phyloP scores from a whole-genome alignment of 352 stramenopile genomes.

The Thalassiosira livingstoniorum region DNA sequence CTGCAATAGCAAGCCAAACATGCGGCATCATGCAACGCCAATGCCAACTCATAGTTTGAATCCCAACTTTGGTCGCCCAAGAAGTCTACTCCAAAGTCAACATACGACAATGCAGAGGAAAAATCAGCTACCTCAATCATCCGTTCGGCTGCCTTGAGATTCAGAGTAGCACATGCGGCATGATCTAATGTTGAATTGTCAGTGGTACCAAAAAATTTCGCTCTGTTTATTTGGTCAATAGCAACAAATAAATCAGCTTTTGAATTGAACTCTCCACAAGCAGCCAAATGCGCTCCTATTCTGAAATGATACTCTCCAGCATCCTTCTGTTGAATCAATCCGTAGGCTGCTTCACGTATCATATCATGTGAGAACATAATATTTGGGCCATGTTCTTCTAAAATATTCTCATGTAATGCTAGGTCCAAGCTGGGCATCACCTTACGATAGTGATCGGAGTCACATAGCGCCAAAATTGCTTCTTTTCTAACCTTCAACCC shows the following conservation, averaged over 20 bases:
- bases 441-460: neutral
- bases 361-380: neutral
- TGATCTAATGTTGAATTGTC: neutral
- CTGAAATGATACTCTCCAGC: neutral
- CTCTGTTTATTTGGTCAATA: conserved; percentile 8
- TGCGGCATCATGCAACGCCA: neutral
- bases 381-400: neutral
- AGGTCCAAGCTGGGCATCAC: neutral
- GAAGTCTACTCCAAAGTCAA: neutral
- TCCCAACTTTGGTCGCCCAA: neutral
- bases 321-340: neutral
- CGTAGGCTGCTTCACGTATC: neutral
- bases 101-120: neutral
- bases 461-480: neutral
- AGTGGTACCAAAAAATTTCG: neutral
- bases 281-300: neutral
- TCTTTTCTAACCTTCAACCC: neutral
- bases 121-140: neutral
- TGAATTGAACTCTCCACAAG: neutral
- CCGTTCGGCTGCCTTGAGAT: neutral
- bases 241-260: neutral
- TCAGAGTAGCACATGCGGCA: neutral
- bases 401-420: neutral
- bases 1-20: neutral
- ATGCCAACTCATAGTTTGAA: neutral